Evolutionary conservation across 169 alveolate genomes (phyloP).

Genomic region (Eimeria tenella): DNA sequence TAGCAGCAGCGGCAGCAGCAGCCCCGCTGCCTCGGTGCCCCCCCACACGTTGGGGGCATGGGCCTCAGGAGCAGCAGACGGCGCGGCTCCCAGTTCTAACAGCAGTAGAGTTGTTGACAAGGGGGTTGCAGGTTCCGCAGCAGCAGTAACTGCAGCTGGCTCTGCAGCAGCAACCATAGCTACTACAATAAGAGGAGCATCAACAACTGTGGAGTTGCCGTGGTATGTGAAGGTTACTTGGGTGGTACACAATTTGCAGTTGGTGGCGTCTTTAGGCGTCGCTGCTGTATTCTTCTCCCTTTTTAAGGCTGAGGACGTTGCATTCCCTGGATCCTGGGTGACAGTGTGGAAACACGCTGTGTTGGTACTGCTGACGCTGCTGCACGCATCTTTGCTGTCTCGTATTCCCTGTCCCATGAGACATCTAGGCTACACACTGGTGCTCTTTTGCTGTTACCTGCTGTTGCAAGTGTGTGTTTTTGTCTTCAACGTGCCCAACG

Average conservation of each 20-base stretch:
- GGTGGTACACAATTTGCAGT: conserved; percentile 66
- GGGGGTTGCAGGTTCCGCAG: not conserved
- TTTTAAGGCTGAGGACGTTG: conserved; percentile 33
- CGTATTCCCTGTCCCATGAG: conserved; percentile 73
- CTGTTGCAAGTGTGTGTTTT: conserved; percentile 56
- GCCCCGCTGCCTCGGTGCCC: not conserved
- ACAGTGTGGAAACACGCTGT: conserved; percentile 70
- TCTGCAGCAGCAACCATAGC: not conserved
- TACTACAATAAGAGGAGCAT: not conserved
- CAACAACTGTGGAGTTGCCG: not conserved
- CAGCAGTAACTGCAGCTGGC: not conserved
- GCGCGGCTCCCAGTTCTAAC: not conserved
- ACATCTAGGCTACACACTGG: conserved; percentile 45
- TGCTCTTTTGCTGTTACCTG: conserved; percentile 42
- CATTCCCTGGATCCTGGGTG: conserved; percentile 64
- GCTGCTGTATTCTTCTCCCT: conserved; percentile 52
- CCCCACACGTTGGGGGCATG: not conserved
- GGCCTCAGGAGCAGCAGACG: conserved; percentile 44
- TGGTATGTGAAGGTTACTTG: conserved; percentile 61
- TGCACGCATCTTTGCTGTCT: conserved; percentile 70
- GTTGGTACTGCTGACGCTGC: conserved; percentile 60
- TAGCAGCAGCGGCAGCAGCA: not conserved
- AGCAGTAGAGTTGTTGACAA: not conserved
- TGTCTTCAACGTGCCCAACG: conserved; percentile 58
- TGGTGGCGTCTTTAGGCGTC: conserved; percentile 63